Evolutionary conservation across 2,329 filamentous ascomycete genomes (phyloP), one percentile per base, ranked within the genome.

Genomic region (Trichoderma polysporum): DNA sequence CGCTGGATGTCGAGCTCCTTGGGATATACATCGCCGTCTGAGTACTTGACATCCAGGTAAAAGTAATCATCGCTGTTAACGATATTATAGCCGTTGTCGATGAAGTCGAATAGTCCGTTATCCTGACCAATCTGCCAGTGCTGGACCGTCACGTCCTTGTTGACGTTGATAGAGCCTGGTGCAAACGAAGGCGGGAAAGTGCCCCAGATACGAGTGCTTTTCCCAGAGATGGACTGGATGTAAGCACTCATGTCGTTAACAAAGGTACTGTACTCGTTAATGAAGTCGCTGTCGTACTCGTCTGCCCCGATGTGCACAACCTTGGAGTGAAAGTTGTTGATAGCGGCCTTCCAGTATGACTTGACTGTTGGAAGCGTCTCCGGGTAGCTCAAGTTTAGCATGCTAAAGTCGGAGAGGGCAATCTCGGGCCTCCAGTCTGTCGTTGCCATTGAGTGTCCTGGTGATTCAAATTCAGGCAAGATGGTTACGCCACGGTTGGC

Each of bases 351-450:
- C 83, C 84, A 87, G 62, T 86, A 84, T 0, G 76, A 74, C 70
- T 86, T 77, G 67, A 86, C 78, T 0, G 80, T 79, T 0, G 84
- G 81, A n/a, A 85, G 79, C 0, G 83, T 84, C 6, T 85, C 83
- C 0, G 84, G 84, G 68, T 86, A 79, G 0, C 71, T 71, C 10
- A 74, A 53, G 60, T 75, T 74, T 4, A 86, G 75, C 39, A 86
- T 73, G 57, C 84, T 83, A 15, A 78, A 78, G 59, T 81, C 76
- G 3, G 75, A 71, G 4, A 86, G 74, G 0, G 82, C 82, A 3
- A 86, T 74, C 68, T 85, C 79, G 0, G 84, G 84, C 69, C 83
- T 86, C 84, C 84, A 86, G 71, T 86, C 84, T 0, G 82, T 85
- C 27, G 86, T 79, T 13, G 79, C 80, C 4, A 87, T 73, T 33